Percentiles rank a stretch among this genome's conserved stretches.
These are phyloP conservation scores for Pleurotus sapidus DNA, from an alignment of 768 basidiomycete species.

Conservation along the genomic window DNA sequence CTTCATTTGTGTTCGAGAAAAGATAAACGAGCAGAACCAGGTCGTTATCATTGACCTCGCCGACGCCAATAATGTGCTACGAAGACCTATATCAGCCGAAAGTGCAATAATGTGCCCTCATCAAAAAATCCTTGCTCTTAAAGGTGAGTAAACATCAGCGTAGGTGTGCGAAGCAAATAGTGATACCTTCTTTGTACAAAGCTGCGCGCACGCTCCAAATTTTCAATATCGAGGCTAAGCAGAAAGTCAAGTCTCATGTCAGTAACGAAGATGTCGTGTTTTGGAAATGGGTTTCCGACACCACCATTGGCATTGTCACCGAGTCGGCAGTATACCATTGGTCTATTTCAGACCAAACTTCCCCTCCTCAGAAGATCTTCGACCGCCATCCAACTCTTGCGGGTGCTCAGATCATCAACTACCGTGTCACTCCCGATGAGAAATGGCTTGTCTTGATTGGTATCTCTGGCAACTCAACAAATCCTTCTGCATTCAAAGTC, in stretches of 20 bases:
- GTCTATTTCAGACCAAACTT: constrained; percentile 72
- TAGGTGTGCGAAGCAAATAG: no score
- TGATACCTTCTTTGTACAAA: constrained; percentile 28
- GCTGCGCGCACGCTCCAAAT: constrained; percentile 94
- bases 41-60: constrained; percentile 98
- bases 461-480: constrained; percentile 88
- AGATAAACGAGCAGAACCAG: constrained; percentile 92
- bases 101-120: constrained; percentile 98
- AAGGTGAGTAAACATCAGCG: constrained; percentile 51
- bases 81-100: constrained; percentile 96
- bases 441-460: constrained; percentile 98
- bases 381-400: constrained; percentile 94
- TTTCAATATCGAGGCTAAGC: constrained; percentile 97
- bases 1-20: constrained; percentile 97
- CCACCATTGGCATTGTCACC: constrained; percentile 92
- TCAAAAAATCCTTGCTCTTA: constrained; percentile 95
- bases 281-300: constrained; percentile 98
- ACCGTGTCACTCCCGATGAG: constrained; percentile 88
- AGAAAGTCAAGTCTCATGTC: constrained; percentile 94
- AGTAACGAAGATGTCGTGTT: constrained; percentile 95
- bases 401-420: constrained; percentile 98
- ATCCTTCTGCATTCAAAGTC: constrained; percentile 96
- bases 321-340: constrained; percentile 93
- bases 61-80: constrained; percentile 96
- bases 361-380: constrained; percentile 88